A percentile compares a stretch with the other conserved stretches of the same genome.
Conservation (phyloP, 768 basidiomycete species). For the Suillus lakei region DNA sequence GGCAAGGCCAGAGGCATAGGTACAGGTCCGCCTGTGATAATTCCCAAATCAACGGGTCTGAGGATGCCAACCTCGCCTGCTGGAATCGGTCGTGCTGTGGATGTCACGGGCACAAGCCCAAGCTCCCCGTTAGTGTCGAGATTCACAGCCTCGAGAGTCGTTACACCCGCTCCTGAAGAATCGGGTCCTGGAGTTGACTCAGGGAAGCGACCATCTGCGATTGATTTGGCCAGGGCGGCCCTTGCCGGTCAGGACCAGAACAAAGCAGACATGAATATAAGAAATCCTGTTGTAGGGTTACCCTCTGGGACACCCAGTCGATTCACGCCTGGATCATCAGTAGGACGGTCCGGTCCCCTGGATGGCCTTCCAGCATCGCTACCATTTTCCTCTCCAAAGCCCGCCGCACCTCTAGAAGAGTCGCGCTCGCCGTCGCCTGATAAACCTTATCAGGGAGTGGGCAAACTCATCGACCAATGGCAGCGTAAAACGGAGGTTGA, state of each 20-base stretch:
- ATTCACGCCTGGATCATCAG: constrained; percentile 18
- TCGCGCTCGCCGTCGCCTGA: constrained; percentile 70
- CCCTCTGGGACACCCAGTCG: constrained; percentile 28
- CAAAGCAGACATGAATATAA: constrained; percentile 15
- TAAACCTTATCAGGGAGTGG: constrained; percentile 80
- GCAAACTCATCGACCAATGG: constrained; percentile 87
- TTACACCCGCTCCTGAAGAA: constrained; percentile 16
- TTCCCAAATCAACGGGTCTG: constrained; percentile 36
- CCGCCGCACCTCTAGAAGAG: constrained; percentile 23
- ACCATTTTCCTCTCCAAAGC: constrained; percentile 14
- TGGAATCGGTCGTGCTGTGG: constrained; percentile 24
- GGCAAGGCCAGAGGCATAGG: constrained; percentile 38
- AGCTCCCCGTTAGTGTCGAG: constrained; percentile 30
- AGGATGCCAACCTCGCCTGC: constrained; percentile 20
- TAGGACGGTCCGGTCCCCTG: constrained; percentile 19
- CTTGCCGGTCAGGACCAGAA: constrained; percentile 25
- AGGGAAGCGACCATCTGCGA: constrained; percentile 25
- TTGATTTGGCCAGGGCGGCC: constrained; percentile 16
- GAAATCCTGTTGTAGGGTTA: constrained; percentile 25
- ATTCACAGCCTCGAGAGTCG: constrained; percentile 25
- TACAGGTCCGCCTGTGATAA: constrained; percentile 33
- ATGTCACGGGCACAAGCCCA: constrained; percentile 18
- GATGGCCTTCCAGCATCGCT: constrained; percentile 30
- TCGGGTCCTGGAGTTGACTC: constrained; percentile 15
- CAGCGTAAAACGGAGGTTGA: constrained; percentile 74